A percentile compares a stretch with the other conserved stretches of the same genome.
These are phyloP conservation scores for Chalciporus sp. DNA, from an alignment of 1,284 basidiomycete genomes.

Conservation along the genomic window DNA sequence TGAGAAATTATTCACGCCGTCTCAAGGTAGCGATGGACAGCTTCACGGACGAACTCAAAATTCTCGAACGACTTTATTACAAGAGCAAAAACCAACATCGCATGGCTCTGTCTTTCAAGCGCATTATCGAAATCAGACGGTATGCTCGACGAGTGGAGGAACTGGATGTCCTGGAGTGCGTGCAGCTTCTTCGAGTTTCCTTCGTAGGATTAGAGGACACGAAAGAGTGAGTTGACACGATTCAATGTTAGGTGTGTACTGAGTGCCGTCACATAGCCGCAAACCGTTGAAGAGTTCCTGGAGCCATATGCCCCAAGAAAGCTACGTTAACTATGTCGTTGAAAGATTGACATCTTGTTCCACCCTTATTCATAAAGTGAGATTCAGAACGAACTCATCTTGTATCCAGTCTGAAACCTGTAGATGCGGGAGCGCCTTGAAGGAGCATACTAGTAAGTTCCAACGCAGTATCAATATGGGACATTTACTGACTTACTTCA, in stretches of 20 bases:
- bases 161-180: conserved; percentile 41
- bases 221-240: conserved; percentile 43
- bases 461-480: not conserved
- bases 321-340: conserved; percentile 37
- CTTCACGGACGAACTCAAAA: conserved; percentile 56
- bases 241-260: not conserved
- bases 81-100: conserved; percentile 82
- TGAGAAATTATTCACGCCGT: conserved; percentile 56
- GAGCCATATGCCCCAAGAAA: conserved; percentile 53
- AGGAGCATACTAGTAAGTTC: conserved; percentile 51
- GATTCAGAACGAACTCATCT: not conserved
- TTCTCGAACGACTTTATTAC: conserved; percentile 73
- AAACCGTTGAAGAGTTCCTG: conserved; percentile 60
- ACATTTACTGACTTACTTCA: conserved; percentile 1
- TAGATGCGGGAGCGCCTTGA: conserved; percentile 54
- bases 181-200: conserved; percentile 53
- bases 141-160: conserved; percentile 53
- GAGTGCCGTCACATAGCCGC: conserved; percentile 35
- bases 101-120: conserved; percentile 69
- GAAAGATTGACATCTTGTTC: conserved; percentile 39
- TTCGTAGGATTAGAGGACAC: conserved; percentile 55
- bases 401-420: conserved; percentile 5
- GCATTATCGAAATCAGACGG: conserved; percentile 60
- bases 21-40: conserved; percentile 46
- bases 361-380: conserved; percentile 50